A percentile compares a stretch with the other conserved stretches of the same genome.
Conservation (phyloP, 2,329 filamentous ascomycete genomes). For the Fusarium illudens region DNA sequence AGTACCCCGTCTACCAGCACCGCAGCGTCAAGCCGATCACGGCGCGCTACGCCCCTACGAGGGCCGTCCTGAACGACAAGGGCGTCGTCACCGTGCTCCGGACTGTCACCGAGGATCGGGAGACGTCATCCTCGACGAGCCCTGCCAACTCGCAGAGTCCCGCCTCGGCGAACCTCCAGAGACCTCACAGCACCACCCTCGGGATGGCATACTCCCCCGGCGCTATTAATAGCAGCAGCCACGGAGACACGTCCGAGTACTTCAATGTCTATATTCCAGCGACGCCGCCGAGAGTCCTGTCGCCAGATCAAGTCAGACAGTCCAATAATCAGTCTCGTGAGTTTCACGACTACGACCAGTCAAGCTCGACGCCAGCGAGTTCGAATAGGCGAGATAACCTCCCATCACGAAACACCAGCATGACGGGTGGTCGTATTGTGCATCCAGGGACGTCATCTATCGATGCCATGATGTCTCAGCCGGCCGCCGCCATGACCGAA, state of each 20-base stretch:
- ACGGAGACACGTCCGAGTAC: slow-evolving; percentile 31
- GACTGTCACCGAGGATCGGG: slow-evolving; percentile 41
- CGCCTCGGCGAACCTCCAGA: slow-evolving; percentile 8
- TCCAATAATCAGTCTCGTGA: slow-evolving; percentile 31
- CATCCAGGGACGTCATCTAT: slow-evolving; percentile 37
- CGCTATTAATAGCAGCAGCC: slow-evolving; percentile 22
- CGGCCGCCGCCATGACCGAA: not conserved
- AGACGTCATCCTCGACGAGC: slow-evolving; percentile 28
- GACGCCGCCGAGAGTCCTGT: slow-evolving; percentile 30
- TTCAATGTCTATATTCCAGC: slow-evolving; percentile 32
- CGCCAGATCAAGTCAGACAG: slow-evolving; percentile 35
- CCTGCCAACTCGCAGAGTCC: slow-evolving; percentile 17
- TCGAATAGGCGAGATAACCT: slow-evolving; percentile 4
- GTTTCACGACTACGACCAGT: slow-evolving; percentile 16
- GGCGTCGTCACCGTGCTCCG: slow-evolving; percentile 50
- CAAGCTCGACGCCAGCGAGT: not conserved
- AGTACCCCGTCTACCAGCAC: slow-evolving; percentile 46
- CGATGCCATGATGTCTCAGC: slow-evolving; percentile 41
- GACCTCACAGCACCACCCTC: not conserved
- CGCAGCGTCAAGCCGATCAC: slow-evolving; percentile 22
- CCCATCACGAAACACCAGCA: slow-evolving; percentile 42
- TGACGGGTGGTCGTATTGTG: slow-evolving; percentile 32
- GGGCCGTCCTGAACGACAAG: slow-evolving; percentile 47
- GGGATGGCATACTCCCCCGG: slow-evolving; percentile 2
- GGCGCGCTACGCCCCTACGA: slow-evolving; percentile 37